A percentile compares a stretch with the other conserved stretches of the same genome.
These are phyloP conservation scores for Solanum ossicruentum DNA, from an alignment of 257 asterid species.

Conservation along the genomic window DNA sequence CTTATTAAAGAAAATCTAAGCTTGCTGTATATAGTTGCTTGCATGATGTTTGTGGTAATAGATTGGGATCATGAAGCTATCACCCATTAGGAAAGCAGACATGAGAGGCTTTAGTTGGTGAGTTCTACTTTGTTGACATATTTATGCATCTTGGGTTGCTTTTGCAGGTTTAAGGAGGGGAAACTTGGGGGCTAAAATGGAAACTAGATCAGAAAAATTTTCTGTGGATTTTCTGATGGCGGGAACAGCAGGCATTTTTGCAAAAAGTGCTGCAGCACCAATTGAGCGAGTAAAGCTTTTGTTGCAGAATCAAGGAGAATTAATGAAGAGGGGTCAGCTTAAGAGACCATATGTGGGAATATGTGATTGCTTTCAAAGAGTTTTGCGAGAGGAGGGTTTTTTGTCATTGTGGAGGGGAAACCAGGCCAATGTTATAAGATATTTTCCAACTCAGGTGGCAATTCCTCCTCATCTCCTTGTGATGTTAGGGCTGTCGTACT, in stretches of 20 bases:
- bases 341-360: constrained; percentile 63
- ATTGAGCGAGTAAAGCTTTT: constrained; percentile 95
- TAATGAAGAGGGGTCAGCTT: constrained; percentile 74
- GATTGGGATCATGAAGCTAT: neutral
- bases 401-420: constrained; percentile 92
- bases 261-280: constrained; percentile 89
- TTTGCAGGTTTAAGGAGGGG: constrained; percentile 23
- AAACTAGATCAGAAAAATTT: constrained; percentile 42
- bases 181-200: constrained; percentile 41
- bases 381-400: constrained; percentile 65
- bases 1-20: neutral
- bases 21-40: neutral
- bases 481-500: neutral
- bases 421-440: constrained; percentile 89
- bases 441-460: constrained; percentile 89
- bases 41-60: neutral
- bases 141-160: neutral
- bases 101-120: neutral
- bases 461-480: neutral
- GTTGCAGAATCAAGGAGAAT: constrained; percentile 95
- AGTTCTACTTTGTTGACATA: neutral
- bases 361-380: constrained; percentile 58
- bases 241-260: constrained; percentile 67
- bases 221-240: constrained; percentile 69
- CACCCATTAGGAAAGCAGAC: neutral